Percentiles rank a stretch among this genome's conserved stretches.
phyloP scores from a whole-genome alignment of 2,329 filamentous ascomycete genomes.

The Colletotrichum tofieldiae region DNA sequence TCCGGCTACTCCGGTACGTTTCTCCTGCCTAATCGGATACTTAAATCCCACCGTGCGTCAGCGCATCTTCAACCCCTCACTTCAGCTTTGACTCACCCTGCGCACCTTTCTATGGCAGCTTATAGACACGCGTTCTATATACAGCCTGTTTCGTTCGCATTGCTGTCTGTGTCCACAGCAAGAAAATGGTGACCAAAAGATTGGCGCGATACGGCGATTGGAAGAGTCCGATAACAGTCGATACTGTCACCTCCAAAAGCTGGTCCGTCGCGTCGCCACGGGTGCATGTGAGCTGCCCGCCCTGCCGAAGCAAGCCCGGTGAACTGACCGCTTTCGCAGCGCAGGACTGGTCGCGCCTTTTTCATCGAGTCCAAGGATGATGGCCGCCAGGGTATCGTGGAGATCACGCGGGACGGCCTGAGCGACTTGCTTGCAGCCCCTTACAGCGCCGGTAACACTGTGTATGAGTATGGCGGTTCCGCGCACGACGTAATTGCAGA shows the following conservation, averaged over 20 bases:
- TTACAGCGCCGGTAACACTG: slow-evolving; percentile 60
- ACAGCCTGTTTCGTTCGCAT: too few relatives aligned
- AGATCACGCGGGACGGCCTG: slow-evolving; percentile 52
- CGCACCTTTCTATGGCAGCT: background rate
- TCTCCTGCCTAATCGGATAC: background rate
- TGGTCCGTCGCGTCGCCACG: slow-evolving; percentile 53
- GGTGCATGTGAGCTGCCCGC: slow-evolving; percentile 51
- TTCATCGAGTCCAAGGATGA: slow-evolving; percentile 56
- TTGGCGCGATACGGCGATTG: slow-evolving; percentile 56
- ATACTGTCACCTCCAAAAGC: slow-evolving; percentile 55
- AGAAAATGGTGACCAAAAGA: slow-evolving; percentile 47
- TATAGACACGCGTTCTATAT: too few relatives aligned
- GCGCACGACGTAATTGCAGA: slow-evolving; percentile 58
- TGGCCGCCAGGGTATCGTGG: slow-evolving; percentile 62
- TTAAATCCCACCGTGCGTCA: background rate
- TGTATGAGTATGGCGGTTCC: slow-evolving; percentile 70
- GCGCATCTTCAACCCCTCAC: slow-evolving; percentile 2
- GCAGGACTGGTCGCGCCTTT: slow-evolving; percentile 53
- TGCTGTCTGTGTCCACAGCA: background rate
- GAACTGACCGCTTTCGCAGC: slow-evolving; percentile 43
- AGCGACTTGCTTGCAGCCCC: slow-evolving; percentile 60
- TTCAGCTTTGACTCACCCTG: background rate
- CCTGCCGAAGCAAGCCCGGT: background rate
- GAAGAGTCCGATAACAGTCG: slow-evolving; percentile 56
- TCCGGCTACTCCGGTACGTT: slow-evolving; percentile 1